These are phyloP conservation scores for Rhododendron molle DNA, from an alignment of 148 eudicot genomes.

Conservation along the genomic window DNA sequence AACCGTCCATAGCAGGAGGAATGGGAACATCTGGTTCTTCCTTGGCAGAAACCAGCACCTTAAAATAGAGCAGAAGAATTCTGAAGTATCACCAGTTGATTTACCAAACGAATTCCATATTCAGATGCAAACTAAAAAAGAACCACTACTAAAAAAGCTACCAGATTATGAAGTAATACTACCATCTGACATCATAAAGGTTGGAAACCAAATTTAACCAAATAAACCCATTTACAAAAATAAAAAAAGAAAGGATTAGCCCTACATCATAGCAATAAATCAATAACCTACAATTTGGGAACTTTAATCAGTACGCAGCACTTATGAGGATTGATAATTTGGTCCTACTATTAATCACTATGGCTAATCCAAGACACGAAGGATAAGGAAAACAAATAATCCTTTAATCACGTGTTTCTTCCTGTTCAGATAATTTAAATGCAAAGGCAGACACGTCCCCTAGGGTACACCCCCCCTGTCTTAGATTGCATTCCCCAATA, in stretches of 20 bases:
- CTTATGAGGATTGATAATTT: neutral
- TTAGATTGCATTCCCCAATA: neutral
- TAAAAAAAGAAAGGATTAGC: neutral
- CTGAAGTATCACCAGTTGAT: neutral
- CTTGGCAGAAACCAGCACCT: constrained; percentile 60
- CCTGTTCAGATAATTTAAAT: neutral
- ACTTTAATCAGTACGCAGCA: neutral
- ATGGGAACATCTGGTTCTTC: constrained; percentile 43
- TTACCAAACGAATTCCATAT: neutral
- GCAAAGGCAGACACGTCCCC: neutral
- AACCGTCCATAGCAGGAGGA: constrained; percentile 52
- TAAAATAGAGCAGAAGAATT: neutral
- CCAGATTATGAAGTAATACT: neutral
- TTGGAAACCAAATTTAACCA: neutral
- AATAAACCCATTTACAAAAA: neutral
- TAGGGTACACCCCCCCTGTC: neutral
- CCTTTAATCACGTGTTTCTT: neutral
- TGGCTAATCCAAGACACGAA: neutral
- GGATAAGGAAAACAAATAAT: neutral
- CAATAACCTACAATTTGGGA: neutral
- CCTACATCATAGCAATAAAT: neutral
- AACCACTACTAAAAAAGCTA: neutral
- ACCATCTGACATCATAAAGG: neutral
- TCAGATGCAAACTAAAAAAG: neutral
- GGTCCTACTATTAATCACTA: neutral